Evolutionary conservation across 2,329 filamentous ascomycete genomes (phyloP), one percentile per base, ranked within the genome.

Genomic region (Fusarium kyushuense): DNA sequence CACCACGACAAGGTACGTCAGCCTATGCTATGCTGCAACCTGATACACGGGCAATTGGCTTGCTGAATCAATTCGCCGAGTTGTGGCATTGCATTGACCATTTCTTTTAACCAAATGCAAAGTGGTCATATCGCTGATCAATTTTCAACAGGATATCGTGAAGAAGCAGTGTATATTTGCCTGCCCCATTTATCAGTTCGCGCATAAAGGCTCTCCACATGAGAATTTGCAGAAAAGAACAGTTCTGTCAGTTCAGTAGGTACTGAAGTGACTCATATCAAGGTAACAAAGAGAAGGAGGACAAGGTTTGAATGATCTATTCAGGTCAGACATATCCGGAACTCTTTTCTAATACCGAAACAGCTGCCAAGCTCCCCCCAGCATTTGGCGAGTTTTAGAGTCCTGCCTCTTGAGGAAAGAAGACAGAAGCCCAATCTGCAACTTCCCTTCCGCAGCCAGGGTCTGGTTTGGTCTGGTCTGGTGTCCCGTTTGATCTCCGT

Each of bases 321-420:
- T n/a, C 16, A 49, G 17, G 25, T 40, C 47, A 49, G 35, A 35
- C 58, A 64, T 59, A 45, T 38, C 38, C 59, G 63, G 54, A 40
- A 51, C 47, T 52, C 48, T 51, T 41, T 47, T 68, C 65, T 52
- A 47, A 55, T 36, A 56, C 65, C 46, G 52, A 63, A 61, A 62
- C 38, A 60, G 51, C 21, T 52, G 60, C 47, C 51, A 66, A 57
- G 58, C 58, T 66, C 49, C 61, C 64, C 53, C 64, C 53, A 68
- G 58, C 30, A 55, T 49, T 54, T 61, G 52, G 49, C 46, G 38
- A 52, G 54, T 45, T 61, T 54, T 54, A 62, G 52, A 65, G 41
- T 66, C 49, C 55, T 69, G 51, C 65, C 65, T 65, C 60, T 65
- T 69, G 65, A 69, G 65, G 65, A 69, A 69, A 69, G 52, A 62